Evolutionary conservation across 208 protist genomes (phyloP).

Genomic region (Acanthamoeba royreba): DNA sequence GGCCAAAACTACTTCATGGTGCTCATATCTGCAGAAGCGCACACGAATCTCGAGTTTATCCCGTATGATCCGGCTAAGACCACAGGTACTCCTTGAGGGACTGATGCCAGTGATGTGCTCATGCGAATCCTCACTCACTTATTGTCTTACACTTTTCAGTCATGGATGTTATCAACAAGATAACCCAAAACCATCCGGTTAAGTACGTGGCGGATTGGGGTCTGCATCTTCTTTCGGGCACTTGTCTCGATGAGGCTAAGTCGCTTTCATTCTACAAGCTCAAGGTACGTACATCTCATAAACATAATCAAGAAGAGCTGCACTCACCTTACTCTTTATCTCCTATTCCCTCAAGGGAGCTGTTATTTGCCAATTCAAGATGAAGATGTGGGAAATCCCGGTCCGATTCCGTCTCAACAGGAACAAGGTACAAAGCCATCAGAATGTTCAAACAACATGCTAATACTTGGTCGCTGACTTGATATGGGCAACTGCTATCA

Average conservation of each 20-base stretch:
- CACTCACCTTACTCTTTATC: neutral
- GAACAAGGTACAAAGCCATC: neutral
- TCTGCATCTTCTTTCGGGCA: neutral
- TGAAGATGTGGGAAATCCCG: constrained; percentile 32
- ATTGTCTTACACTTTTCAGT: neutral
- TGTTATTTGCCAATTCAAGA: constrained; percentile 40
- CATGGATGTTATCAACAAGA: neutral
- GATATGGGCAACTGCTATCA: neutral
- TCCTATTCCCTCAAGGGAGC: neutral
- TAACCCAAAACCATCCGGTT: neutral
- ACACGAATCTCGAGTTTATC: neutral
- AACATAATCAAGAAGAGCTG: neutral
- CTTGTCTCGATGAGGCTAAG: neutral
- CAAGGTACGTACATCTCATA: neutral
- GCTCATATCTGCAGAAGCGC: neutral
- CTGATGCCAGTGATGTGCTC: neutral
- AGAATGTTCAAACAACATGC: too few relatives aligned
- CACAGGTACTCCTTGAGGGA: neutral
- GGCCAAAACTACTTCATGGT: constrained; percentile 26
- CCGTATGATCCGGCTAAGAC: neutral
- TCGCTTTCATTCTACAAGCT: neutral
- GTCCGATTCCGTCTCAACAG: neutral
- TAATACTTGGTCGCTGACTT: too few relatives aligned
- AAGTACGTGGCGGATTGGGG: neutral
- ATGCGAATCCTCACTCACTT: neutral